phyloP scores from a whole-genome alignment of 768 basidiomycete genomes.

The Pleurotus pulmonarius region DNA sequence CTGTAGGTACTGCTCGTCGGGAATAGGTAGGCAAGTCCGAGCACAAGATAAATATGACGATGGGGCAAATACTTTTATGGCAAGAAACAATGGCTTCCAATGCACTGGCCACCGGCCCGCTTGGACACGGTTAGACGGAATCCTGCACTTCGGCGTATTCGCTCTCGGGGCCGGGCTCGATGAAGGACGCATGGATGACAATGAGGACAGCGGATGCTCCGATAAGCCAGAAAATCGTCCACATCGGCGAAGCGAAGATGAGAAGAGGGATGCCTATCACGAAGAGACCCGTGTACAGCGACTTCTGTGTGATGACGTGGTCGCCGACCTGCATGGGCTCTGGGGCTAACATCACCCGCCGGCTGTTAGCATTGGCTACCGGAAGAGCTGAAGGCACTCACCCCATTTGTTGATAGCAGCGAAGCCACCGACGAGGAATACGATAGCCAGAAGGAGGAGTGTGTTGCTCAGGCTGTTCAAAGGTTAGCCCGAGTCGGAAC shows the following conservation, averaged over 20 bases:
- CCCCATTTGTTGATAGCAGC: slow-evolving; percentile 85
- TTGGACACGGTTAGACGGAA: slow-evolving; percentile 36
- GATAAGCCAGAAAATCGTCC: slow-evolving; percentile 92
- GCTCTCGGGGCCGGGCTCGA: slow-evolving; percentile 95
- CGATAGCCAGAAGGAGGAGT: slow-evolving; percentile 77
- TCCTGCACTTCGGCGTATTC: slow-evolving; percentile 85
- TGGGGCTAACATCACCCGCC: slow-evolving; percentile 45
- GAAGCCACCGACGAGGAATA: slow-evolving; percentile 91
- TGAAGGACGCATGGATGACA: slow-evolving; percentile 78
- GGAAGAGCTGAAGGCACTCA: slow-evolving; percentile 30
- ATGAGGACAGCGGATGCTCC: slow-evolving; percentile 84
- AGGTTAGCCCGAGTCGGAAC: neutral
- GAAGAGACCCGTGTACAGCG: slow-evolving; percentile 85
- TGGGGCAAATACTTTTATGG: too few relatives aligned
- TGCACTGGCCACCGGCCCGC: too few relatives aligned
- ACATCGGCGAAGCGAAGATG: slow-evolving; percentile 70
- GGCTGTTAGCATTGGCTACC: neutral
- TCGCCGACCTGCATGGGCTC: slow-evolving; percentile 84
- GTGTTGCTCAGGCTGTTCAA: slow-evolving; percentile 69
- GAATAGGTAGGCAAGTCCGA: too few relatives aligned
- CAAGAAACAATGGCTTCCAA: too few relatives aligned
- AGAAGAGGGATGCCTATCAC: slow-evolving; percentile 89
- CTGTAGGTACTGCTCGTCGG: too few relatives aligned
- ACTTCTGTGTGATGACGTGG: slow-evolving; percentile 82
- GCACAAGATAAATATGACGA: neutral